Percentiles rank a stretch among this genome's conserved stretches.
Evolutionary conservation across 805 yeast genomes (phyloP).

Genomic region (Starmera amethionina): DNA sequence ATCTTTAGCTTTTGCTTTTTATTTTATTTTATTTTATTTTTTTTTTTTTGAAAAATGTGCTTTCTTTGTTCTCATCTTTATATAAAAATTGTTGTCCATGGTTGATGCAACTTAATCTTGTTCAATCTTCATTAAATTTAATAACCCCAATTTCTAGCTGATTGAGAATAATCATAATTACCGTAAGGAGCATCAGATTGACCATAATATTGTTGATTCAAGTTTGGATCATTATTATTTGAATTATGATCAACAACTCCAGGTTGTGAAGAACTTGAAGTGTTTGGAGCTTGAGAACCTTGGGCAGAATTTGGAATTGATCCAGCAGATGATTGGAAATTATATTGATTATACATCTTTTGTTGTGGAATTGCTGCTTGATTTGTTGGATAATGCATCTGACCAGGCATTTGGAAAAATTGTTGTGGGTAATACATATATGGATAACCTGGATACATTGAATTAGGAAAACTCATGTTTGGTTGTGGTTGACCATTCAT

Average conservation of each 20-base stretch:
- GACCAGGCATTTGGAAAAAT: neutral
- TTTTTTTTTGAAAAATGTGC: no score
- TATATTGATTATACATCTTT: neutral
- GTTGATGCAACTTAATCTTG: no score
- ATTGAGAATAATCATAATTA: neutral
- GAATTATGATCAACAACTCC: constrained; percentile 5
- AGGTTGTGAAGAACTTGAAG: constrained; percentile 6
- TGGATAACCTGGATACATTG: constrained; percentile 12
- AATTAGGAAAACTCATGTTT: constrained; percentile 14
- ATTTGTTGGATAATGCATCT: constrained; percentile 9
- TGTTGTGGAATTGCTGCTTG: neutral
- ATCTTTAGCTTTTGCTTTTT: no score
- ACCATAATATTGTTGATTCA: neutral
- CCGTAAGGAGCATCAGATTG: neutral
- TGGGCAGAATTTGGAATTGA: neutral
- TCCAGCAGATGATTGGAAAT: neutral
- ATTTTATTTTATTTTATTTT: no score
- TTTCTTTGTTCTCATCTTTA: no score
- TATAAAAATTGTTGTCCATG: no score
- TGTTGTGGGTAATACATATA: constrained; percentile 19
- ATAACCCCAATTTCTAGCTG: neutral
- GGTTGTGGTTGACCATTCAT: constrained; percentile 13
- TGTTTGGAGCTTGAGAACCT: neutral
- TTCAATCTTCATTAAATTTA: neutral
- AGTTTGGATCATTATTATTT: neutral